Base-by-base conservation (phyloP, 1,284 basidiomycete species). In the Rhodotorula sp. region DNA sequence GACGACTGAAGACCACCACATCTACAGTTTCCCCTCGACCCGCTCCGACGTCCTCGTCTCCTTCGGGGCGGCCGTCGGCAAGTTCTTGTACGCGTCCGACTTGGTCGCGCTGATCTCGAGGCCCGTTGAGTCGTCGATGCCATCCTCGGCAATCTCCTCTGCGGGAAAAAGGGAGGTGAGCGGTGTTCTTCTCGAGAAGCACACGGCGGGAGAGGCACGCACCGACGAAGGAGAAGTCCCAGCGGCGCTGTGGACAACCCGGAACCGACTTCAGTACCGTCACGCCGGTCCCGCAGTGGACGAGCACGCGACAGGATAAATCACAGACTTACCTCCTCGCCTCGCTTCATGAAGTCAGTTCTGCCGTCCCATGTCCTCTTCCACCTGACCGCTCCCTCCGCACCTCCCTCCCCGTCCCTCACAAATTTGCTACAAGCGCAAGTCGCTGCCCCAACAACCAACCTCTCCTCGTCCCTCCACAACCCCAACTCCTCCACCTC, bases 181-280 rank as follows among this genome's bases (percentile, higher is more conserved):
- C 7, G 20, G 2, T 13, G 20, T 7, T 22, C 5, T n/a, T 4
- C 16, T 40, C 22, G 9, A 24, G 18, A 15, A 26, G 28, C 40
- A 48, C 22, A 22, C 37, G 22, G 20, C n/a, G 28, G 30, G 31
- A 46, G 47, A 11, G 13, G 22, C 16, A 61, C 69, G 37, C 40
- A 71, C 71, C 64, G 47, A 75, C 71, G 52, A 64, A 75, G 1
- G 66, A 60, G 30, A 73, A 73, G 55, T 75, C 73, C 73, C 73
- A 75, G 44, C 72, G 67, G 2, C 73, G 56, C 62, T 71, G 56
- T 22, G 11, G 1, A 37, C 1, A 22, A 31, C 15, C 34, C 34
- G 34, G 24, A 10, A 30, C 28, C 5, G 20, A 37, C 2, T 6
- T 34, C 10, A 34, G 34, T 10, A 5, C 5, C 34, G 10, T 5